A percentile compares a stretch with the other conserved stretches of the same genome.
phyloP scores from a whole-genome alignment of 768 basidiomycete genomes.

The Trametes sanguinea region DNA sequence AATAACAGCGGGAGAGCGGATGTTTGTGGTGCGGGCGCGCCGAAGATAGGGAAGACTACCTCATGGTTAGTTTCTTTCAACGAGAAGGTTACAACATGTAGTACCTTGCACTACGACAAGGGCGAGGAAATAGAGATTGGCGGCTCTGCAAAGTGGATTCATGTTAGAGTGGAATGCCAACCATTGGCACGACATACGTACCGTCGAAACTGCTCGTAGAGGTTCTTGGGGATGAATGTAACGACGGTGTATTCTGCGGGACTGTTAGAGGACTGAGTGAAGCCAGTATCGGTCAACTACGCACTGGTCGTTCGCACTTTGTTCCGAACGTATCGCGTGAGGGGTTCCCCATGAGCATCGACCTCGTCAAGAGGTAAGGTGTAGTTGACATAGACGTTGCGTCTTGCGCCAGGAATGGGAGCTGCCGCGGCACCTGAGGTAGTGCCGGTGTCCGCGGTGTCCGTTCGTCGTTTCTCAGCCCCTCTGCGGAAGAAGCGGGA shows the following conservation, averaged over 20 bases:
- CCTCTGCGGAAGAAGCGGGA: conserved; percentile 56
- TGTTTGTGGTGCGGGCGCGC: conserved; percentile 78
- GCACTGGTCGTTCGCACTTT: conserved; percentile 93
- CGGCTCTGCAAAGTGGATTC: conserved; percentile 51
- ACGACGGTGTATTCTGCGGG: conserved; percentile 81
- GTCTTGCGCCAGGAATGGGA: conserved; percentile 51
- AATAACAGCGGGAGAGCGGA: conserved; percentile 85
- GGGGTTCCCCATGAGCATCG: conserved; percentile 73
- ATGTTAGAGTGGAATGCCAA: conserved; percentile 6
- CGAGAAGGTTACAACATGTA: conserved; percentile 23
- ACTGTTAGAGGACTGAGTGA: conserved; percentile 1
- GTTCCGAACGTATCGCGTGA: conserved; percentile 80
- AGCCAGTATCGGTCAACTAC: conserved; percentile 29
- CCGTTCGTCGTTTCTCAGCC: conserved; percentile 52
- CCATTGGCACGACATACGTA: conserved; percentile 34
- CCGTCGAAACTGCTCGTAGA: conserved; percentile 94
- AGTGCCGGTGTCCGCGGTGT: conserved; percentile 32
- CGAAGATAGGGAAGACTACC: conserved; percentile 87
- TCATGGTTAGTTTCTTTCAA: neutral
- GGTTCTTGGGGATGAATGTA: conserved; percentile 91
- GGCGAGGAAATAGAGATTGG: conserved; percentile 89
- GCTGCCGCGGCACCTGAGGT: conserved; percentile 32
- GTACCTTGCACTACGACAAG: conserved; percentile 80
- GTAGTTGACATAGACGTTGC: conserved; percentile 83
- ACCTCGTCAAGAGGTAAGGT: conserved; percentile 66